Percentiles rank a stretch among this genome's conserved stretches.
Conservation (phyloP, 768 basidiomycete genomes). For the Boletus sensibilis region DNA sequence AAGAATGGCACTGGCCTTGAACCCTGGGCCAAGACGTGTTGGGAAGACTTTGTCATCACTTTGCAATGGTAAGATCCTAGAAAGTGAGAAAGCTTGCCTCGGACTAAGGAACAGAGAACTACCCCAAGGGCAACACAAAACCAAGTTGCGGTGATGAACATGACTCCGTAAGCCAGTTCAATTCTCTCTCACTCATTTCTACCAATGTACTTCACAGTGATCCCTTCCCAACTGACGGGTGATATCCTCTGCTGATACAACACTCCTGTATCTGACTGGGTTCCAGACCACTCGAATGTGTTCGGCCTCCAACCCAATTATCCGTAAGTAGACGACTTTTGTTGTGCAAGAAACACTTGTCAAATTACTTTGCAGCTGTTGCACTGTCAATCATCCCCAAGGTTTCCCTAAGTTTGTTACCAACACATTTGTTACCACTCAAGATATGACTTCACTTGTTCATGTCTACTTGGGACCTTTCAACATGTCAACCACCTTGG, state of each 20-base stretch:
- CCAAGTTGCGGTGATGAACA: slow-evolving; percentile 55
- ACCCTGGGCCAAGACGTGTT: slow-evolving; percentile 51
- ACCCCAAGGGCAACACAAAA: slow-evolving; percentile 33
- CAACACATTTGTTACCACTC: slow-evolving; percentile 33
- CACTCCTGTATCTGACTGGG: not conserved
- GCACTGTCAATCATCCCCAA: slow-evolving; percentile 55
- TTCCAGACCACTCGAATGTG: slow-evolving; percentile 1
- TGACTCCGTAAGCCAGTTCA: slow-evolving; percentile 41
- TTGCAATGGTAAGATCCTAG: slow-evolving; percentile 48
- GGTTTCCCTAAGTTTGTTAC: slow-evolving; percentile 44
- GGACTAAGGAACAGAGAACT: not conserved
- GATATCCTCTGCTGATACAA: not conserved
- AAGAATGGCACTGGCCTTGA: slow-evolving; percentile 52
- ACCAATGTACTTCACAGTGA: not conserved
- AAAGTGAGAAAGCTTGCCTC: not conserved
- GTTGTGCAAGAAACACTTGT: not conserved
- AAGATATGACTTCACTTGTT: slow-evolving; percentile 41
- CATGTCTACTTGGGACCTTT: slow-evolving; percentile 29
- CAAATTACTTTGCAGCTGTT: slow-evolving; percentile 34
- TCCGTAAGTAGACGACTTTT: not conserved
- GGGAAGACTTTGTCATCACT: slow-evolving; percentile 58
- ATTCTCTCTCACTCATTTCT: not conserved
- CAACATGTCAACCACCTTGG: slow-evolving; percentile 34
- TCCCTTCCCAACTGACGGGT: not conserved
- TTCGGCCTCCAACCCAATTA: slow-evolving; percentile 6